Evolutionary conservation across 345 rosid species (phyloP).

Genomic region (Hibiscus tridactylites): DNA sequence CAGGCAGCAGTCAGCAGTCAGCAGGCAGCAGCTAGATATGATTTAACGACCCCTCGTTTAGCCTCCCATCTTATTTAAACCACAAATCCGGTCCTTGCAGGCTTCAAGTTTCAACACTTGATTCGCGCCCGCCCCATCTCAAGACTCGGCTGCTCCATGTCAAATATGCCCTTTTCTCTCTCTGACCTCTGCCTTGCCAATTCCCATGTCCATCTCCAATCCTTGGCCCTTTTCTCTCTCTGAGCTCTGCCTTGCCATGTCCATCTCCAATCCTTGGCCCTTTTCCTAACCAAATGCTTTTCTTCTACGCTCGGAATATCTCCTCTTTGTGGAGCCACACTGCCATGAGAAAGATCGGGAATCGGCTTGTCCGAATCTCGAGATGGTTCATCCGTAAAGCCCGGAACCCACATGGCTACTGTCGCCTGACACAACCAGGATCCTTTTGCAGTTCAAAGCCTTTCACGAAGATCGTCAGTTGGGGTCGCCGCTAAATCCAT

Average conservation of each 20-base stretch:
- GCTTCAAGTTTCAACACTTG: not conserved
- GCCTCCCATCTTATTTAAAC: not conserved
- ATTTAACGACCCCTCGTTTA: not conserved
- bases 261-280: too few relatives aligned
- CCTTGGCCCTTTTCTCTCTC: too few relatives aligned
- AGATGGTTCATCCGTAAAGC: not conserved
- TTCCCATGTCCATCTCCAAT: too few relatives aligned
- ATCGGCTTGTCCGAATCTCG: not conserved
- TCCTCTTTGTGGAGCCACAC: too few relatives aligned
- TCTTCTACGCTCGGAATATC: too few relatives aligned
- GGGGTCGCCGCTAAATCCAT: not conserved
- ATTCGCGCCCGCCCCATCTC: not conserved
- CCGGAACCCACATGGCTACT: not conserved
- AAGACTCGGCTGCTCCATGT: not conserved
- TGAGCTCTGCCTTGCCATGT: too few relatives aligned
- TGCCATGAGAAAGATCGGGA: not conserved
- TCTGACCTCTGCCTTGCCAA: not conserved
- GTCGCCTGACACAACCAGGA: not conserved
- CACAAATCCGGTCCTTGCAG: not conserved
- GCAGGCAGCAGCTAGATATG: not conserved
- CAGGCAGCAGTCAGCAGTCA: too few relatives aligned
- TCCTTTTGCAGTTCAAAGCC: not conserved
- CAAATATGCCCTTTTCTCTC: not conserved
- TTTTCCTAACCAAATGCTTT: not conserved
- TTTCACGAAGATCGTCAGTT: not conserved